Base-by-base conservation (phyloP, 225 moss, liverwort and hornwort genomes). In the Bryum argenteum region DNA sequence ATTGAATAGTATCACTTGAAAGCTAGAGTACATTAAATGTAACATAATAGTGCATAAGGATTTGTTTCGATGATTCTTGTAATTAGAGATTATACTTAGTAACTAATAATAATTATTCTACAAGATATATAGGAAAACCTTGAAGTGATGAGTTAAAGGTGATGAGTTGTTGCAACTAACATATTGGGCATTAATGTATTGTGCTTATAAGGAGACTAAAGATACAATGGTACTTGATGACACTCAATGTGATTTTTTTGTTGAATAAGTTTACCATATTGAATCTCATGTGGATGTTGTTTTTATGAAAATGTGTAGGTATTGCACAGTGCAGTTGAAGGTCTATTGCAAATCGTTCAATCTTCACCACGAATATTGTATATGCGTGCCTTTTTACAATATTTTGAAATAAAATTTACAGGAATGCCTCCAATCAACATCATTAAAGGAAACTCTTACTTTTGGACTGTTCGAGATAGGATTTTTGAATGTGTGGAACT, bases 371-470 rank as follows among this genome's bases (percentile, higher is more conserved):
- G 95, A 3, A 84, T 95, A 71, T 72, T 92, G 15, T 90, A 87
- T 43, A 92, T 95, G 95, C 80, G 90, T 63, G 81, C 77, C 0
- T 92, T 95, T 69, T 61, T 79, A 55, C 73, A 77, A 65, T 90
- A 85, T 66, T 83, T 95, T 75, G 86, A 90, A 9, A 26, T 79
- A 0, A 92, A 88, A 67, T 89, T 83, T 72, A 80, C 81, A 41
- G 95, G 92, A 33, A 90, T 81, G 60, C 89, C 81, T 59, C 89
- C 92, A 42, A 82, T 87, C 19, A 87, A 83, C 47, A 95, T 95
- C 20, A 89, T 95, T 38, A 92, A 89, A 72, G 80, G 77, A 83
- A 95, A 71, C 48, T 79, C 87, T 0, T 90, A 81, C 21, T 92
- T 89, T 78, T 65, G 85, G 61, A 63, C 80, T 58, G 74, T 92